Evolutionary conservation across 768 basidiomycete genomes (phyloP).

Genomic region (Filobasidium floriforme): DNA sequence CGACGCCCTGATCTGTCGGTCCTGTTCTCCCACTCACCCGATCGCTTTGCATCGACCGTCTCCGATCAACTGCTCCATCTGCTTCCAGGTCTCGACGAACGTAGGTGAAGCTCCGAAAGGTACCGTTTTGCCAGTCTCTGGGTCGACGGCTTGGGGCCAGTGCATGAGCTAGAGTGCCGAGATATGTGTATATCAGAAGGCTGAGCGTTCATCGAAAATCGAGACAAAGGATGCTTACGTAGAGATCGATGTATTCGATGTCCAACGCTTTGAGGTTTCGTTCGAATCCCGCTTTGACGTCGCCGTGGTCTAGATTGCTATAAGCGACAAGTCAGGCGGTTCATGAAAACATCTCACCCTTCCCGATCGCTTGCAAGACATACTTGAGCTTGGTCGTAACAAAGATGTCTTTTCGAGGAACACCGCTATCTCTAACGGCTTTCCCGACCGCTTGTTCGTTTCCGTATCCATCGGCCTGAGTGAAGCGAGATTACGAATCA

Average conservation of each 20-base stretch:
- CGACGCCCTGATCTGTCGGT: no score
- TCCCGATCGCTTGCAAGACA: no score
- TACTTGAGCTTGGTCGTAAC: constrained; percentile 27
- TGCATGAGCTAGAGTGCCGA: constrained; percentile 44
- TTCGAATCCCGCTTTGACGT: constrained; percentile 48
- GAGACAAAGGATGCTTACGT: constrained; percentile 6
- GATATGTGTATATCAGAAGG: background rate
- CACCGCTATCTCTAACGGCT: constrained; percentile 25
- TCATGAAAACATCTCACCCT: no score
- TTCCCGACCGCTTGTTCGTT: constrained; percentile 37
- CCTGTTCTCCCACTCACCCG: constrained; percentile 28
- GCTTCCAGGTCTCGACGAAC: constrained; percentile 45
- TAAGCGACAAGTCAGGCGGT: background rate
- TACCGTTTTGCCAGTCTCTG: constrained; percentile 24
- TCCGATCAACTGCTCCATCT: constrained; percentile 45
- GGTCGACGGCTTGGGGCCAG: constrained; percentile 43
- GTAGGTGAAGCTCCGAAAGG: constrained; percentile 38
- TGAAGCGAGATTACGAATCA: background rate
- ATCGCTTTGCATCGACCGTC: constrained; percentile 33
- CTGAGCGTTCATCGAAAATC: background rate
- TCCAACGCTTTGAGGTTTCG: constrained; percentile 48
- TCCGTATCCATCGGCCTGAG: constrained; percentile 22
- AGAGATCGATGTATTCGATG: constrained; percentile 52
- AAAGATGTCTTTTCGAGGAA: constrained; percentile 28
- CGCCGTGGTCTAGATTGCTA: constrained; percentile 36